These are phyloP conservation scores for Artemisia tridentata DNA, from an alignment of 129 eudicot species.

Conservation along the genomic window DNA sequence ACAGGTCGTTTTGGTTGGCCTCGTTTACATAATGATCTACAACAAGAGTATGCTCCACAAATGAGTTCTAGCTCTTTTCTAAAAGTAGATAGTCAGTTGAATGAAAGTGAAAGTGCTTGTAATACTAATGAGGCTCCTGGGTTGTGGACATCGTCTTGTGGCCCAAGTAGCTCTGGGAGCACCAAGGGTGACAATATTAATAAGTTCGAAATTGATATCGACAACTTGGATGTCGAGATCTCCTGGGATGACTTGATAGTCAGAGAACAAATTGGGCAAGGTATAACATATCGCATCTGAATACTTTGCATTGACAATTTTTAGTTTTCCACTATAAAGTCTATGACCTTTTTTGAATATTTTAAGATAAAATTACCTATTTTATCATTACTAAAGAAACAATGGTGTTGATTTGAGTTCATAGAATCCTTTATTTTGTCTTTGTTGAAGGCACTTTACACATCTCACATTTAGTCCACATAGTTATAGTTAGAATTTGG, in stretches of 20 bases:
- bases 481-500: too few species aligned
- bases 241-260: constrained; percentile 74
- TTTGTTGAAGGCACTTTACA: too few species aligned
- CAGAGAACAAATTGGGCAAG: constrained; percentile 75
- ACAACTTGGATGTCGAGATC: constrained; percentile 59
- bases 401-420: too few species aligned
- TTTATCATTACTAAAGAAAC: too few species aligned
- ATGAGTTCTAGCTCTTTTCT: neutral
- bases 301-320: too few species aligned
- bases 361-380: too few species aligned
- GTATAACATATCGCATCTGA: constrained; percentile 20
- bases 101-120: neutral
- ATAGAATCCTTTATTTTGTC: too few species aligned
- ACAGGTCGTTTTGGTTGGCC: constrained; percentile 15
- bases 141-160: constrained; percentile 32
- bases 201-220: constrained; percentile 39
- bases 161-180: constrained; percentile 38
- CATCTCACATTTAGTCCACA: too few species aligned
- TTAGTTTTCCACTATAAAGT: too few species aligned
- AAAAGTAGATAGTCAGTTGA: constrained; percentile 2
- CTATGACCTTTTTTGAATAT: too few species aligned
- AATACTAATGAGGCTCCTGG: constrained; percentile 24
- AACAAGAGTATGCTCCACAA: constrained; percentile 8
- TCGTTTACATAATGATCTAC: constrained; percentile 7
- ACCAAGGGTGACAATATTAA: constrained; percentile 49